phyloP scores from a whole-genome alignment of 768 basidiomycete genomes.

The Collybia sordida region DNA sequence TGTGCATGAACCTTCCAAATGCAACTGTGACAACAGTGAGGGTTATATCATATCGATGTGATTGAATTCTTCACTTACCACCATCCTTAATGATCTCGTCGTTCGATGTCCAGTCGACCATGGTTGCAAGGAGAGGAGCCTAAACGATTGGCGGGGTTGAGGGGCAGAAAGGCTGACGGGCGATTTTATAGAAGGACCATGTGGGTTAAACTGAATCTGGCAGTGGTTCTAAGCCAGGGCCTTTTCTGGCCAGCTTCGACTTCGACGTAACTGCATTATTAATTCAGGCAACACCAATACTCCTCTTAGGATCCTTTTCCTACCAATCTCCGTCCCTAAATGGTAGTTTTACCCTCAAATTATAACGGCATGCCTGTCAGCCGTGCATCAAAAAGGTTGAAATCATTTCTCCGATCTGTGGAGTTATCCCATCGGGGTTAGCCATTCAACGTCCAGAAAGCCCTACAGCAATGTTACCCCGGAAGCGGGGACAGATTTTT shows the following conservation, averaged over 20 bases:
- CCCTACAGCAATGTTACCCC: too few relatives aligned
- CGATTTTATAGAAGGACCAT: conserved; percentile 19
- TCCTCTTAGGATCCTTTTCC: conserved; percentile 5
- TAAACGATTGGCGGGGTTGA: conserved; percentile 13
- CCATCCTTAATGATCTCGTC: conserved; percentile 46
- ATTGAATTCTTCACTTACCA: conserved; percentile 30
- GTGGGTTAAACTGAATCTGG: conserved; percentile 4
- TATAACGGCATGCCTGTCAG: too few relatives aligned
- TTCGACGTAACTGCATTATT: not conserved
- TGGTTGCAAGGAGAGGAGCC: conserved; percentile 23
- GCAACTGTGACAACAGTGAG: conserved; percentile 28
- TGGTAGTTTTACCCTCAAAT: too few relatives aligned
- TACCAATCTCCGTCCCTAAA: not conserved
- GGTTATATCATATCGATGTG: not conserved
- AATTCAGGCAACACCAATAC: conserved; percentile 9
- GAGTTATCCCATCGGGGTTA: too few relatives aligned
- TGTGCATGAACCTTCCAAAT: conserved; percentile 60
- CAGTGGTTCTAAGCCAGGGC: not conserved
- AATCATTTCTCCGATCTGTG: too few relatives aligned
- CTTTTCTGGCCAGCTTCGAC: conserved; percentile 3
- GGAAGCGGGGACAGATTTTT: too few relatives aligned
- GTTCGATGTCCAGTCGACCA: conserved; percentile 60
- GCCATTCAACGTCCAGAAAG: too few relatives aligned
- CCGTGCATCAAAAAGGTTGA: too few relatives aligned
- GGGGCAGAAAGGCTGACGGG: conserved; percentile 9